Evolutionary conservation across 139 green algal genomes (phyloP).

Genomic region (Tetraselmis striata): DNA sequence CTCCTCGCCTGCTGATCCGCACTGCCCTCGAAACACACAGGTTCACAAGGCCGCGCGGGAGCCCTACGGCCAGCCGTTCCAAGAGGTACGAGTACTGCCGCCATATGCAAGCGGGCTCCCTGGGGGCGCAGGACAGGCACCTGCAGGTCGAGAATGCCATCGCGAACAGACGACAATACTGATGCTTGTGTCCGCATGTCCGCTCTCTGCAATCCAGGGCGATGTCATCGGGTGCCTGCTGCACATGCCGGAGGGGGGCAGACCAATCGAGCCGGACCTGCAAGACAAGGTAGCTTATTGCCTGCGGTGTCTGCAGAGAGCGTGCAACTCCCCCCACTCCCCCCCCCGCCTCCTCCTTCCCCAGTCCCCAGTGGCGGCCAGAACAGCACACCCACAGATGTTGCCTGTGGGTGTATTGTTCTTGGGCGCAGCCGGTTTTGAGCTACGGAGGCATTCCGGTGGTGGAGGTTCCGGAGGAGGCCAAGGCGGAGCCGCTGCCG

Average conservation of each 20-base stretch:
- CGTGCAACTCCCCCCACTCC: too few relatives aligned
- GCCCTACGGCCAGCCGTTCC: conserved; percentile 33
- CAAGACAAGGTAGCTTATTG: conserved; percentile 18
- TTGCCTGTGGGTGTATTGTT: conserved; percentile 1
- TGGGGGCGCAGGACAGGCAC: too few relatives aligned
- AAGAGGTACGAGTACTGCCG: conserved; percentile 14
- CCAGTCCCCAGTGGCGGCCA: not conserved
- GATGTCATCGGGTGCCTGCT: conserved; percentile 57
- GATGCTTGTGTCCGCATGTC: too few relatives aligned
- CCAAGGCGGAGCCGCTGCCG: conserved; percentile 1
- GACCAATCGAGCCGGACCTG: conserved; percentile 1
- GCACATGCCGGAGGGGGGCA: conserved; percentile 28
- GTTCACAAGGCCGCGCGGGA: conserved; percentile 42
- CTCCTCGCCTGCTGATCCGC: too few relatives aligned
- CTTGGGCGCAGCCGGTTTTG: not conserved
- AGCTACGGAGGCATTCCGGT: not conserved
- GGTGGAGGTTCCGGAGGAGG: conserved; percentile 6
- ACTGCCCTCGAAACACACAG: too few relatives aligned
- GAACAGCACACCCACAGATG: not conserved
- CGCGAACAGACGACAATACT: too few relatives aligned
- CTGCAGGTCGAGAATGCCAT: too few relatives aligned
- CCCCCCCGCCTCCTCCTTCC: too few relatives aligned
- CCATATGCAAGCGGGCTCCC: too few relatives aligned
- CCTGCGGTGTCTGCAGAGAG: too few relatives aligned
- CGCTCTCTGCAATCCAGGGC: conserved; percentile 7